Base-by-base conservation (phyloP, 2,329 filamentous ascomycete species). In the Sarocladium brachiariae region DNA sequence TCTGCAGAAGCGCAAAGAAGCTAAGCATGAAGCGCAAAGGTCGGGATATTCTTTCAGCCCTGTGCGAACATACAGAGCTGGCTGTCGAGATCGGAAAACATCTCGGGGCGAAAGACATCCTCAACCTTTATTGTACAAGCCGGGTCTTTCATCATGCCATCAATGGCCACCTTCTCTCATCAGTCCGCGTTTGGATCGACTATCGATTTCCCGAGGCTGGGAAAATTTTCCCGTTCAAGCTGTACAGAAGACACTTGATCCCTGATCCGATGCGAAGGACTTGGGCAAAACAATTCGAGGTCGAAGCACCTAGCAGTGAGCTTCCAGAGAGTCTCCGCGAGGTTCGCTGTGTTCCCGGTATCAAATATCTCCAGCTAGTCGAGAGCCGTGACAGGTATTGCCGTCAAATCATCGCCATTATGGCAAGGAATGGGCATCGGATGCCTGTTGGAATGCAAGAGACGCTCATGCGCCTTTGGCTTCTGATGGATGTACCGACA, bases 291-390 rank as follows among this genome's bases (percentile, higher is more conserved):
- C 23, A 31, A 41, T 18, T 10, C 31, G 27, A 38, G 13, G 41
- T 25, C 4, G 9, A 25, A 16, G 18, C 7, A 3, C 30, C 35
- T 11, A 18, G 9, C 3, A n/a, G 8, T 5, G 23, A 14, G 3
- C 39, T 55, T 50, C 50, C 51, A 13, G 43, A 41, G 14, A 54
- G 45, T 35, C 52, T 47, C 48, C 56, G 14, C 57, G 53, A 69
- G 25, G 62, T 72, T 24, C 80, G 74, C 43, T 65, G 65, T 19
- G 74, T 87, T 1, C 86, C 87, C 0, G 75, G 78, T 7, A 69
- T 92, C 45, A 70, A 71, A 39, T 93, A 86, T 77, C 71, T 89
- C 6, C 73, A 78, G 51, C 83, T 92, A 76, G 72, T 89, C 1
- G 63, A 79, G 54, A 76, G 71, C 52, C 75, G 84, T 10, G 70